Base-by-base conservation (phyloP, 2,329 filamentous ascomycete species). In the Ceratocystis cubensis region DNA sequence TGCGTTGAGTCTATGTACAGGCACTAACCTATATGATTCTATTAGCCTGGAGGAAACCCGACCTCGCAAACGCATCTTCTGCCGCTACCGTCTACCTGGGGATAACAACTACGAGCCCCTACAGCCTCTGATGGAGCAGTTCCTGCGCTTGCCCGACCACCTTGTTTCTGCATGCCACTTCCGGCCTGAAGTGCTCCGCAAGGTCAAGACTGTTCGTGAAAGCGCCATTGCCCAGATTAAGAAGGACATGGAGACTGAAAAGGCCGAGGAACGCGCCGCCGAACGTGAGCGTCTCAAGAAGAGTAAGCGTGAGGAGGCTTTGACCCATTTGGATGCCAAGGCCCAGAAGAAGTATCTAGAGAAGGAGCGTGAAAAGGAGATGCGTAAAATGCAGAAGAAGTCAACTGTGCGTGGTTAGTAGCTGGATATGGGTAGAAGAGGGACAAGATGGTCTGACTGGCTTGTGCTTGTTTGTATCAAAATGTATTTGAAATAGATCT, bases 171-270 rank as follows among this genome's bases (percentile, higher is more conserved):
- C 78, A 30, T 92, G 85, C 10, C 92, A 90, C 76, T 96, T 96
- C 86, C 89, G 94, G 13, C 85, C 89, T 46, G 90, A 97, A 79
- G 91, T 96, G 44, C 78, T 88, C 75, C 89, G 89, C 75, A 96
- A 95, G 80, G 82, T 99, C 71, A 86, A 85, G 72, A 79, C 80
- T 69, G 87, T 86, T 44, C 91, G 94, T 70, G 93, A 97, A 56
- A 87, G 89, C 66, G 87, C 89, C 72, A 83, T 89, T 72, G 83
- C 83, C 73, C 88, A 88, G 78, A 85, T 99, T 73, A 86, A 88
- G 75, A 91, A 89, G 77, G 79, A 83, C 0, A 84, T 87, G 65
- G 91, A 96, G 70, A 90, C 89, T 69, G 82, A 86, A 73, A 91
- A 91, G 80, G 88, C 85, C 73, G 89, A 92, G 78, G 88, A 92